phyloP scores from a whole-genome alignment of 176 grass and related monocot species.

The Pontederia crassipes region DNA sequence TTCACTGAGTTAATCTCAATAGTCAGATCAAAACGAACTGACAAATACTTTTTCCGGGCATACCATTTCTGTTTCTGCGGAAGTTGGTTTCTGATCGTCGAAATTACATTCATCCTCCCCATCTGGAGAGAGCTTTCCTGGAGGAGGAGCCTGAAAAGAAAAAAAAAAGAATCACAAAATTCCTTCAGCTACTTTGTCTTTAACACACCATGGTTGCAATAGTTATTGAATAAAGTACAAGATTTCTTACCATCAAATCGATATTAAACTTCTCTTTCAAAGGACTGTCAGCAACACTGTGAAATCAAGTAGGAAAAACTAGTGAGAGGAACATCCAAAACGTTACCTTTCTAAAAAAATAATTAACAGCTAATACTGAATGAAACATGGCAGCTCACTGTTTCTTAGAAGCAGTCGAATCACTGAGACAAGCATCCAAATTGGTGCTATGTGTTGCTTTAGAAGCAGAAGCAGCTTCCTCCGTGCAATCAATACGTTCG shows the following conservation, averaged over 20 bases:
- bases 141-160: slow-evolving; percentile 67
- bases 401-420: slow-evolving; percentile 19
- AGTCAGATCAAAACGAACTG: no score
- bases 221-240: neutral
- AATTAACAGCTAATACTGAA: neutral
- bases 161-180: slow-evolving; percentile 4
- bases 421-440: slow-evolving; percentile 38
- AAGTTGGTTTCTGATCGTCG: slow-evolving; percentile 63
- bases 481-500: slow-evolving; percentile 35
- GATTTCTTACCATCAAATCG: slow-evolving; percentile 93
- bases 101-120: slow-evolving; percentile 36
- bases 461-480: slow-evolving; percentile 26
- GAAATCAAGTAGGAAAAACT: neutral
- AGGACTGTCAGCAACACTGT: slow-evolving; percentile 25
- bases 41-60: neutral
- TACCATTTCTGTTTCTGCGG: slow-evolving; percentile 73
- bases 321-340: no score
- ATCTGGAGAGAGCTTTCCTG: slow-evolving; percentile 97
- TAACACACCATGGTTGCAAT: neutral
- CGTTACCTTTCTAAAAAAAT: neutral
- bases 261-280: slow-evolving; percentile 88
- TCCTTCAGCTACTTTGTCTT: no score
- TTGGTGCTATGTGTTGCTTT: slow-evolving; percentile 32
- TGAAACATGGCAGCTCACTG: slow-evolving; percentile 58
- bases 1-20: no score